phyloP scores from a whole-genome alignment of 2,329 filamentous ascomycete genomes.

The Colletotrichum sp. region DNA sequence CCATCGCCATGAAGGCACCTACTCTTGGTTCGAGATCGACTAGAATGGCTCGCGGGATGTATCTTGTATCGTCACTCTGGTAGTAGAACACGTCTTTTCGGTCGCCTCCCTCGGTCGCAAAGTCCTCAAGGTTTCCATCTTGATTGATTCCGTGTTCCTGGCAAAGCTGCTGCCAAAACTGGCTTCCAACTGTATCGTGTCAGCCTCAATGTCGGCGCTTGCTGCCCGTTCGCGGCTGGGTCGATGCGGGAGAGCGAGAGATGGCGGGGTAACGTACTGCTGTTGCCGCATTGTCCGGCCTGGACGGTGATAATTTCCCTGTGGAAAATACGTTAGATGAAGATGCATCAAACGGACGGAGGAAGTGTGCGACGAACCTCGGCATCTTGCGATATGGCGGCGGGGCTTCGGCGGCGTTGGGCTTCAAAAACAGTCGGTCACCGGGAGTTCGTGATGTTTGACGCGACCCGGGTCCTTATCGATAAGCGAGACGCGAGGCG shows the following conservation, averaged over 20 bases:
- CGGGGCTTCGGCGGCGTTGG: slow-evolving; percentile 6
- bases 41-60: slow-evolving; percentile 94
- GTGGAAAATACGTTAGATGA: neutral
- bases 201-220: slow-evolving; percentile 26
- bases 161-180: slow-evolving; percentile 99
- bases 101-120: slow-evolving; percentile 96
- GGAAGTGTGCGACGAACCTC: slow-evolving; percentile 2
- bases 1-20: slow-evolving; percentile 27
- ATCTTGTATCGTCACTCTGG: slow-evolving; percentile 97
- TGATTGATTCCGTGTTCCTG: slow-evolving; percentile 98
- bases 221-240: neutral
- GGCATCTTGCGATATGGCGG: slow-evolving; percentile 17
- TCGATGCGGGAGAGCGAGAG: neutral
- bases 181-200: slow-evolving; percentile 76
- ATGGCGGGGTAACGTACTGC: slow-evolving; percentile 70
- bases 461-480: slow-evolving; percentile 20
- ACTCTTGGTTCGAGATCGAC: slow-evolving; percentile 94
- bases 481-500: slow-evolving; percentile 20
- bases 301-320: slow-evolving; percentile 99
- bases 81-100: slow-evolving; percentile 99
- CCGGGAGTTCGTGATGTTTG: slow-evolving; percentile 12
- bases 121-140: slow-evolving; percentile 96
- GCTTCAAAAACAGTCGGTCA: slow-evolving; percentile 1
- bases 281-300: slow-evolving; percentile 99
- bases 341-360: too few relatives aligned